Evolutionary conservation across 257 asterid genomes (phyloP).

Genomic region (Vinca minor): DNA sequence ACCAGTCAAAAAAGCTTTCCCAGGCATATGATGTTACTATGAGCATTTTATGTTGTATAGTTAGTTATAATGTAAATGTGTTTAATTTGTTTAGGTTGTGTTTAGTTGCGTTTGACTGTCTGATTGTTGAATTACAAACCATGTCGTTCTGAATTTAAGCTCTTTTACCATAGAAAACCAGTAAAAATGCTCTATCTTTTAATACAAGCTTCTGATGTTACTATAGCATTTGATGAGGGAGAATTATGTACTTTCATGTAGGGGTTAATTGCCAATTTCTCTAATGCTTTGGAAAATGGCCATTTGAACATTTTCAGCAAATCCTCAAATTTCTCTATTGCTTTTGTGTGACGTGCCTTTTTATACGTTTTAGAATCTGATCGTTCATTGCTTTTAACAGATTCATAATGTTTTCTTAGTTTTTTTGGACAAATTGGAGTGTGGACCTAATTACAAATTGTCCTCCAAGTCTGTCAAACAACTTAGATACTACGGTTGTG

Average conservation of each 20-base stretch:
- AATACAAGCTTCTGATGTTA: conserved; percentile 4
- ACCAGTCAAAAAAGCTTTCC: too few relatives aligned
- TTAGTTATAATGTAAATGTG: not conserved
- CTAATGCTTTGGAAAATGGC: not conserved
- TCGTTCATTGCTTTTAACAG: not conserved
- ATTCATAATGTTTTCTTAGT: not conserved
- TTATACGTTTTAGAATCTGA: not conserved
- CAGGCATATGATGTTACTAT: not conserved
- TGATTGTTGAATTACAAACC: not conserved
- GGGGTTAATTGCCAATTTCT: not conserved
- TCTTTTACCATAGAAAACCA: not conserved
- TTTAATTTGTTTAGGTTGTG: not conserved
- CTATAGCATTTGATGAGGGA: not conserved
- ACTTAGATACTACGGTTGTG: not conserved
- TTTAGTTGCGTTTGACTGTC: not conserved
- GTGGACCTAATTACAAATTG: not conserved
- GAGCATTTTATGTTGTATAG: too few relatives aligned
- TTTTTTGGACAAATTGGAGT: not conserved
- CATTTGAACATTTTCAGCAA: not conserved
- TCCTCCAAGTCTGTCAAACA: not conserved
- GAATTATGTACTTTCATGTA: not conserved
- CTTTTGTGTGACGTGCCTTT: not conserved
- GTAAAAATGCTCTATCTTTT: too few relatives aligned
- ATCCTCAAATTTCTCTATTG: not conserved
- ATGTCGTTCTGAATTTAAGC: not conserved